phyloP scores from a whole-genome alignment of 2,329 filamentous ascomycete species.

The Colletotrichum sp. region DNA sequence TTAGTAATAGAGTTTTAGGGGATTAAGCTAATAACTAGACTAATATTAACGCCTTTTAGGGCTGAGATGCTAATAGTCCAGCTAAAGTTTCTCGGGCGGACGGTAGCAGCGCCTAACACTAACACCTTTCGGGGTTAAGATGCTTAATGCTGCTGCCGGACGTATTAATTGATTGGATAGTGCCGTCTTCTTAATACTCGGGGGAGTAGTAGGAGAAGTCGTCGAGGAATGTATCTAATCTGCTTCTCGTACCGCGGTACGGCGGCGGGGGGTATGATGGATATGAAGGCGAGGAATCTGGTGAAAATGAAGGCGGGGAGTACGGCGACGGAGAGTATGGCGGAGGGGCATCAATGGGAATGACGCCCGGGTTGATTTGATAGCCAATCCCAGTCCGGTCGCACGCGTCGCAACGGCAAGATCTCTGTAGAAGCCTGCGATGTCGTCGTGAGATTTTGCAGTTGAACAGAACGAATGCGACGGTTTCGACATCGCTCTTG shows the following conservation, averaged over 20 bases:
- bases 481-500: neutral
- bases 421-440: neutral
- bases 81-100: no score
- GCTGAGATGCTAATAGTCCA: no score
- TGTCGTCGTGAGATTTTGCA: neutral
- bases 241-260: fast-evolving
- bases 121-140: no score
- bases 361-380: fast-evolving
- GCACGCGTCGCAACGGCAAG: fast-evolving
- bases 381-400: neutral
- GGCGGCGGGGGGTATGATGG: neutral
- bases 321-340: neutral
- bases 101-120: fast-evolving
- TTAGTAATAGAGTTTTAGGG: no score
- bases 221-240: neutral
- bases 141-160: no score
- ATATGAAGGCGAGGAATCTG: neutral
- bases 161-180: neutral
- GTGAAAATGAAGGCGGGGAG: neutral
- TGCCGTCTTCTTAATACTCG: neutral
- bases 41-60: no score
- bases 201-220: neutral
- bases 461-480: neutral
- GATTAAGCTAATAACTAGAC: no score
- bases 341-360: neutral